Percentiles rank a stretch among this genome's conserved stretches.
phyloP scores from a whole-genome alignment of 441 rosid genomes.

The Erodium chrysanthum region DNA sequence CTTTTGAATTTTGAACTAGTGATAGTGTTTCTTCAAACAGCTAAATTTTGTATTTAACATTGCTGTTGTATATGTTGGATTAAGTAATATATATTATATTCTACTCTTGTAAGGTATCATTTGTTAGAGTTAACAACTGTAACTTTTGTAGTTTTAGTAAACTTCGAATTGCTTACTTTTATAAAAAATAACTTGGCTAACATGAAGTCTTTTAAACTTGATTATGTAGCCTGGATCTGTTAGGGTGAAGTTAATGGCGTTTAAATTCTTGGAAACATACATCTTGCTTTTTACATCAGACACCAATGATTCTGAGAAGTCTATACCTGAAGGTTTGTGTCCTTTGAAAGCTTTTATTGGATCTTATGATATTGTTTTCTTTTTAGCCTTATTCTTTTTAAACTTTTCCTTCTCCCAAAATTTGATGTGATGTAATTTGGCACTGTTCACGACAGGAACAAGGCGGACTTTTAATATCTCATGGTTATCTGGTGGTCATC shows the following conservation, averaged over 20 bases:
- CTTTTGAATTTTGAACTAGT: slow-evolving; percentile 4
- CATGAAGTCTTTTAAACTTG: slow-evolving; percentile 17
- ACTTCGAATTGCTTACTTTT: neutral
- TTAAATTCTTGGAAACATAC: slow-evolving; percentile 84
- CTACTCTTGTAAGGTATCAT: neutral
- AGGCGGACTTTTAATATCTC: slow-evolving; percentile 59
- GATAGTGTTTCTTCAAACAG: neutral
- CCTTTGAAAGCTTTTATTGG: slow-evolving; percentile 17
- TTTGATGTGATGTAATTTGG: slow-evolving; percentile 12
- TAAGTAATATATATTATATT: neutral
- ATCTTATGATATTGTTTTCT: neutral
- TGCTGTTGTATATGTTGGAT: neutral
- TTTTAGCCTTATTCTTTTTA: neutral
- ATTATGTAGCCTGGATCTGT: slow-evolving; percentile 66
- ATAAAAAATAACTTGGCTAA: slow-evolving; percentile 20
- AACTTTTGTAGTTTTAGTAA: neutral
- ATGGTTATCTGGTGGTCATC: slow-evolving; percentile 68
- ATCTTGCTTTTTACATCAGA: slow-evolving; percentile 73
- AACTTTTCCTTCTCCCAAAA: neutral
- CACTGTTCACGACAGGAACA: slow-evolving; percentile 40
- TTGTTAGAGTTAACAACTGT: neutral
- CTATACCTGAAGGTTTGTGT: slow-evolving; percentile 52
- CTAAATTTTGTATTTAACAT: neutral
- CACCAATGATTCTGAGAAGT: slow-evolving; percentile 45
- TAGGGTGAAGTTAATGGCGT: slow-evolving; percentile 66